Conservation (phyloP, 2,329 filamentous ascomycete species). For the Monosporascus sp. region DNA sequence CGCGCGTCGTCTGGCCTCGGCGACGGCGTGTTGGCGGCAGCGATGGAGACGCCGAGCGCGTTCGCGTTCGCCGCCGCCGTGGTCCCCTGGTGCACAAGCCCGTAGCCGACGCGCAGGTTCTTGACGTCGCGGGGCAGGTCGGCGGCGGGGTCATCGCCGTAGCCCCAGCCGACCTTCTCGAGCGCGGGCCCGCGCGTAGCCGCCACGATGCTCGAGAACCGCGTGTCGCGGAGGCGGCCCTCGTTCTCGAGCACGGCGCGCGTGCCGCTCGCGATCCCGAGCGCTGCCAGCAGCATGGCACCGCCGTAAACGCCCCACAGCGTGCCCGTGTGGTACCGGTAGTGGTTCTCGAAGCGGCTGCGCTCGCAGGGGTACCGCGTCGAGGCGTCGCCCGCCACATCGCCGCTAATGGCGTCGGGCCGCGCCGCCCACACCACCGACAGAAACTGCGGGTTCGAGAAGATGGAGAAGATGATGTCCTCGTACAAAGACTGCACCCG, state of each 20-base stretch:
- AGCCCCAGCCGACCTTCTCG: conserved; percentile 26
- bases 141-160: conserved; percentile 13
- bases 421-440: conserved; percentile 29
- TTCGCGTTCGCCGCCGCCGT: not conserved
- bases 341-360: conserved; percentile 27
- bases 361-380: conserved; percentile 26
- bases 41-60: conserved; percentile 9
- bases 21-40: not conserved
- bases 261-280: conserved; percentile 27
- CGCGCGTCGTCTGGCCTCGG: not conserved
- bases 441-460: conserved; percentile 30
- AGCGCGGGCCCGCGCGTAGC: conserved; percentile 35
- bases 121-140: conserved; percentile 14
- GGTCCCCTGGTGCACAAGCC: conserved; percentile 12
- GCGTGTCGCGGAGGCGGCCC: conserved; percentile 30
- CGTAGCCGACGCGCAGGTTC: conserved; percentile 20
- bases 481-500: conserved; percentile 29
- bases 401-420: conserved; percentile 20
- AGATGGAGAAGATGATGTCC: conserved; percentile 30
- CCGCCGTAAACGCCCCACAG: conserved; percentile 31
- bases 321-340: conserved; percentile 27
- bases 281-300: conserved; percentile 23
- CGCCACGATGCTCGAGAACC: conserved; percentile 36
- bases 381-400: conserved; percentile 10
- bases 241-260: conserved; percentile 29